Evolutionary conservation across 805 yeast genomes (phyloP).

Genomic region (Zygosaccharomyces rouxii): DNA sequence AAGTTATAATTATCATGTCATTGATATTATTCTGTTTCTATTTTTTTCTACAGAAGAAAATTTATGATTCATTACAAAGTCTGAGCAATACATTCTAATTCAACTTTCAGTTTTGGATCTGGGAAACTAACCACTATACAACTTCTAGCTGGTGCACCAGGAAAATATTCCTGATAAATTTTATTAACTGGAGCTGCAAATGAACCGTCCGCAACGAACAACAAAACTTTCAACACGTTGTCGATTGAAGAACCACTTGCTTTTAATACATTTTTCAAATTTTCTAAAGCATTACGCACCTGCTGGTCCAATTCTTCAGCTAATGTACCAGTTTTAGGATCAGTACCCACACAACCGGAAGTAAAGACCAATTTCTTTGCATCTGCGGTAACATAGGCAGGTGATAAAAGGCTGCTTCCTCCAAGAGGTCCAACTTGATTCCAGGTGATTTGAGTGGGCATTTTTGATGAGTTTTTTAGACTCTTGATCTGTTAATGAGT

Average conservation of each 20-base stretch:
- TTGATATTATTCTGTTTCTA: background rate
- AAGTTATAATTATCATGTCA: background rate
- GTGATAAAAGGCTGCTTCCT: conserved; percentile 37
- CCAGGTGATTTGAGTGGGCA: conserved; percentile 37
- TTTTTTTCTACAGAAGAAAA: background rate
- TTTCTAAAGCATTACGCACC: conserved; percentile 41
- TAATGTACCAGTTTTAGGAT: conserved; percentile 39
- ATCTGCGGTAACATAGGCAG: conserved; percentile 35
- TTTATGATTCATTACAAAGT: background rate
- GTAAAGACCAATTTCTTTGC: conserved; percentile 44
- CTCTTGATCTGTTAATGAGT: background rate
- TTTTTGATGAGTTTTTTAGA: background rate
- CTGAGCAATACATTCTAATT: conserved; percentile 46
- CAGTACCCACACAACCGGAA: conserved; percentile 46
- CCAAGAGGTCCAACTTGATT: conserved; percentile 30
- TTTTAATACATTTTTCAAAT: conserved; percentile 40
- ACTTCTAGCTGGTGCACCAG: conserved; percentile 49
- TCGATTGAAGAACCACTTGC: conserved; percentile 45
- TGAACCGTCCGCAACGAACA: conserved; percentile 43
- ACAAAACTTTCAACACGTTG: conserved; percentile 45
- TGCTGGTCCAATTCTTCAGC: conserved; percentile 44
- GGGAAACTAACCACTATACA: conserved; percentile 51
- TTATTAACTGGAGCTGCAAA: conserved; percentile 43
- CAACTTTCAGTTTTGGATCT: conserved; percentile 46
- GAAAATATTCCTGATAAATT: conserved; percentile 45